These are phyloP conservation scores for Persicaria tinctoria DNA, from an alignment of 148 eudicot species.

Conservation along the genomic window DNA sequence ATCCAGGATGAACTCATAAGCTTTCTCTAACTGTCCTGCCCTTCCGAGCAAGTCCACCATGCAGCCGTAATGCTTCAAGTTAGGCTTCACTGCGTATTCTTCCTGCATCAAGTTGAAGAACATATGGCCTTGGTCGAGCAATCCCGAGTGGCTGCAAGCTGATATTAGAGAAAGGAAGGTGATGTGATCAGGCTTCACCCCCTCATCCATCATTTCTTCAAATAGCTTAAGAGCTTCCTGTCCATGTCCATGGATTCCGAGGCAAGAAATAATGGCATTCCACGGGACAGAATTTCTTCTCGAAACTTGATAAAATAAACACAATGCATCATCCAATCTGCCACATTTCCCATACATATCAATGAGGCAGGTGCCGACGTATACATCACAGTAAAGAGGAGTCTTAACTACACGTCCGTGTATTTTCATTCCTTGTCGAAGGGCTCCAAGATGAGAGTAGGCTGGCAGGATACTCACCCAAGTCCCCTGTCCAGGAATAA, in stretches of 20 bases:
- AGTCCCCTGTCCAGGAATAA: conserved; percentile 56
- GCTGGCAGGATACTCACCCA: conserved; percentile 74
- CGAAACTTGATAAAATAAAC: conserved; percentile 47
- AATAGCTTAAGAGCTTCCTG: conserved; percentile 47
- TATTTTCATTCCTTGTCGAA: conserved; percentile 47
- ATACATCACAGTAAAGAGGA: conserved; percentile 44
- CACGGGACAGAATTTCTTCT: conserved; percentile 44
- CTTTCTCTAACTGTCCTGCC: conserved; percentile 52
- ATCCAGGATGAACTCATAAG: conserved; percentile 38
- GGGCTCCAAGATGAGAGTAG: conserved; percentile 66
- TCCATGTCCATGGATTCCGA: conserved; percentile 68
- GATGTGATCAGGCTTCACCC: conserved; percentile 64
- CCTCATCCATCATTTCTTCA: conserved; percentile 46
- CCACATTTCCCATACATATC: conserved; percentile 88
- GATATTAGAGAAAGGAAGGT: conserved; percentile 55
- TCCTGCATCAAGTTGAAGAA: conserved; percentile 49
- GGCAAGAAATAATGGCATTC: conserved; percentile 73
- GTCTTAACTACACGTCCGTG: conserved; percentile 46
- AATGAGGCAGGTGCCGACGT: conserved; percentile 57
- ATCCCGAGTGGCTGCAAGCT: conserved; percentile 72
- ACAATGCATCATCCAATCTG: conserved; percentile 45
- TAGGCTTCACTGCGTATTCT: conserved; percentile 46
- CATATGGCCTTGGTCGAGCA: conserved; percentile 53
- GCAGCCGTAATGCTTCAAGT: conserved; percentile 62
- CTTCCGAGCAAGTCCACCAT: conserved; percentile 77